A percentile compares a stretch with the other conserved stretches of the same genome.
Conservation (phyloP, 2,329 filamentous ascomycete genomes). For the Microcera coccophila region DNA sequence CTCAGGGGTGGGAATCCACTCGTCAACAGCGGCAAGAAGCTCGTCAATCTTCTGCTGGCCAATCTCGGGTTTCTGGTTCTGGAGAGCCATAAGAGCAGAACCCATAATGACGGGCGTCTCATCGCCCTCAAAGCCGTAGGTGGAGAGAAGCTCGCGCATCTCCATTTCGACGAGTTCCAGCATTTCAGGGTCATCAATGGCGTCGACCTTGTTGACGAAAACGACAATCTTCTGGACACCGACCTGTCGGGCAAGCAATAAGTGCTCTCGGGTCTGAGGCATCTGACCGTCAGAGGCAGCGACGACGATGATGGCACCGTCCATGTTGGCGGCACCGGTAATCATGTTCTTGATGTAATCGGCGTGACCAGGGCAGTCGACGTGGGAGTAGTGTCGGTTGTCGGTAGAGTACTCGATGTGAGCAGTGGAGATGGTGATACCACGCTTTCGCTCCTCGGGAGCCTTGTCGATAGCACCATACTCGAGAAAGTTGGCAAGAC, state of each 20-base stretch:
- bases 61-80: constrained; percentile 82
- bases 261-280: constrained; percentile 98
- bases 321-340: constrained; percentile 98
- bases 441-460: constrained; percentile 98
- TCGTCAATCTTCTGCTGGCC: constrained; percentile 85
- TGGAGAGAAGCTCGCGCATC: constrained; percentile 92
- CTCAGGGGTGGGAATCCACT: constrained; percentile 92
- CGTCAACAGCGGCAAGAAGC: constrained; percentile 83
- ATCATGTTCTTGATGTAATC: constrained; percentile 99
- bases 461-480: constrained; percentile 99
- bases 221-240: constrained; percentile 98
- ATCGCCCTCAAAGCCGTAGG: constrained; percentile 96
- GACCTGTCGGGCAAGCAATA: constrained; percentile 95
- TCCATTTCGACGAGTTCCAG: constrained; percentile 99
- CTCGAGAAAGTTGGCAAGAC: constrained; percentile 88
- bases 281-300: constrained; percentile 98
- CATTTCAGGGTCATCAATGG: constrained; percentile 97
- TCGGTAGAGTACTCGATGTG: constrained; percentile 99
- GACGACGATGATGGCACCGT: constrained; percentile 97
- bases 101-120: constrained; percentile 97
- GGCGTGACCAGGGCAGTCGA: constrained; percentile 99
- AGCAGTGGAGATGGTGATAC: constrained; percentile 97
- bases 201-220: constrained; percentile 99
- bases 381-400: constrained; percentile 94
- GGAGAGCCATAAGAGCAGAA: constrained; percentile 90